These are phyloP conservation scores for Aspergillus cejpii DNA, from an alignment of 2,329 filamentous ascomycete species.

Conservation along the genomic window DNA sequence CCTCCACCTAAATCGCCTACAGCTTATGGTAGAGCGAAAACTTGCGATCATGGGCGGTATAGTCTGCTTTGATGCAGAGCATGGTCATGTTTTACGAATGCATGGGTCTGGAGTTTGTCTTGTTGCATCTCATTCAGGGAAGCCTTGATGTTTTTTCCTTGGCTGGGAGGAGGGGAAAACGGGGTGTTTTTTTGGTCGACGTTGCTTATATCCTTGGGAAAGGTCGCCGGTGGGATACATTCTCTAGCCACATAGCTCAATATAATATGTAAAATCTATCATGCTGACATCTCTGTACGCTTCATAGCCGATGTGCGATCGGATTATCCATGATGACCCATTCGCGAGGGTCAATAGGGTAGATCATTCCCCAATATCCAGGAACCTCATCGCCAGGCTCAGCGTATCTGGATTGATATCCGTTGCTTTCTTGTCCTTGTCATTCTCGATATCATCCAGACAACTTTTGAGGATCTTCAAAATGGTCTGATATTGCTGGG, in stretches of 20 bases:
- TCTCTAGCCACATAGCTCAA: conserved; percentile 11
- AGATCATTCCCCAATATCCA: conserved; percentile 23
- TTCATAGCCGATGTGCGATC: too few species aligned
- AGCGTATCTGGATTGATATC: conserved; percentile 28
- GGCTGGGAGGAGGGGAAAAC: conserved; percentile 12
- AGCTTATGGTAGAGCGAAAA: neutral
- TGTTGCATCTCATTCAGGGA: conserved; percentile 25
- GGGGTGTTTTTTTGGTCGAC: conserved; percentile 20
- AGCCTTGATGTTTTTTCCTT: conserved; percentile 20
- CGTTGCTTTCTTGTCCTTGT: conserved; percentile 5
- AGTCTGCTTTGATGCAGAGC: conserved; percentile 14
- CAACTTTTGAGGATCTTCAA: conserved; percentile 32
- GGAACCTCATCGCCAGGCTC: conserved; percentile 30
- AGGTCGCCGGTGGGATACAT: conserved; percentile 3
- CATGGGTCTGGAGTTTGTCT: conserved; percentile 33
- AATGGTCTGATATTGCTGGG: conserved; percentile 34
- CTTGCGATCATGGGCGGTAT: neutral
- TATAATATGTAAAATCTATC: conserved; percentile 18
- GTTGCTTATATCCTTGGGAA: conserved; percentile 10
- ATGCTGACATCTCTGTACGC: neutral
- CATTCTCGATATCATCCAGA: conserved; percentile 26
- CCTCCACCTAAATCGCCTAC: neutral
- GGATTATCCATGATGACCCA: too few species aligned
- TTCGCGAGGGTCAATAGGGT: too few species aligned
- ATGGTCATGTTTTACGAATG: conserved; percentile 32